Evolutionary conservation across 2,329 filamentous ascomycete genomes (phyloP).

Genomic region (Nothophoma quercina): DNA sequence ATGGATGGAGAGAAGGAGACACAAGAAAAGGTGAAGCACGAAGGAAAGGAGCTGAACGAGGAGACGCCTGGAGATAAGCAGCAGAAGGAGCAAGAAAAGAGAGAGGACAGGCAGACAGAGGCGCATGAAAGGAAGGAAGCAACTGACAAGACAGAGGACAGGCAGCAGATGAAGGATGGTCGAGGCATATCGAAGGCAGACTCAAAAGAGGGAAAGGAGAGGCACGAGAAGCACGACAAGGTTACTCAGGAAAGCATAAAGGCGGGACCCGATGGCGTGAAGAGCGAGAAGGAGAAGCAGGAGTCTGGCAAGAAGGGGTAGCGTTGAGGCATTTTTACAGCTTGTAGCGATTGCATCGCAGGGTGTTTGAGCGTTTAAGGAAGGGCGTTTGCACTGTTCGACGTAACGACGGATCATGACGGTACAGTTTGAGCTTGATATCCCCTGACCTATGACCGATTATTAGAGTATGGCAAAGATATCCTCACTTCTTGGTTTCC

Average conservation of each 20-base stretch:
- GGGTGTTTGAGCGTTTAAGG: conserved; percentile 5
- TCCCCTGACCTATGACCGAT: conserved; percentile 1
- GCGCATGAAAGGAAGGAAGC: not conserved
- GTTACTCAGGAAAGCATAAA: not conserved
- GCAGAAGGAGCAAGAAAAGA: not conserved
- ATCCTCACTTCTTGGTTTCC: too few relatives aligned
- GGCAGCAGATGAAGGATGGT: not conserved
- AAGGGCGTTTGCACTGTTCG: too few relatives aligned
- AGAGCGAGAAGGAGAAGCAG: not conserved
- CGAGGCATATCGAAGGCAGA: not conserved
- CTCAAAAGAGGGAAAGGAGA: not conserved
- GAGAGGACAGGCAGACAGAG: not conserved
- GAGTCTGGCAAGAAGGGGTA: not conserved
- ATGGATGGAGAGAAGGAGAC: conserved; percentile 1
- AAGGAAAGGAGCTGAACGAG: not conserved
- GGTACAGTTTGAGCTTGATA: conserved; percentile 2
- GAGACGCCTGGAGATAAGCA: not conserved
- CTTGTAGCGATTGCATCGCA: conserved; percentile 2
- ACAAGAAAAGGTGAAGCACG: not conserved
- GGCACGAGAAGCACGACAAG: not conserved
- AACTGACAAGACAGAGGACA: not conserved
- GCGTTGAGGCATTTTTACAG: not conserved
- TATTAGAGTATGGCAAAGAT: not conserved
- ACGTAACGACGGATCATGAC: not conserved
- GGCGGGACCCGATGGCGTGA: not conserved